Percentiles rank a stretch among this genome's conserved stretches.
phyloP scores from a whole-genome alignment of 1,284 basidiomycete species.

The Melampsora occidentalis region DNA sequence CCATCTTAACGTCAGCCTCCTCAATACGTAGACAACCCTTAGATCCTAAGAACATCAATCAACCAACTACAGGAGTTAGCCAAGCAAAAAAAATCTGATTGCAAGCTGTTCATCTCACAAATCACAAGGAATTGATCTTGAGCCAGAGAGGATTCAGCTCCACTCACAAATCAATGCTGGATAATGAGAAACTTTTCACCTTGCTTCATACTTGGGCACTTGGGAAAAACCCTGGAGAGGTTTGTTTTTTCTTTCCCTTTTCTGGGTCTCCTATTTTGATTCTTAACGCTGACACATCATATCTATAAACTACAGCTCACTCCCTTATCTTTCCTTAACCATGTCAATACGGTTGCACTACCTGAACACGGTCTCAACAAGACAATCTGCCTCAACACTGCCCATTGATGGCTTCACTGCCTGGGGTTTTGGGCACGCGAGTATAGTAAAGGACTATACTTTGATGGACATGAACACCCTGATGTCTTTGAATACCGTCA shows the following conservation, averaged over 20 bases:
- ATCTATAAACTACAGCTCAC: conserved; percentile 6
- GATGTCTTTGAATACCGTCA: not conserved
- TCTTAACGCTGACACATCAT: not conserved
- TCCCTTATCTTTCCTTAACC: conserved; percentile 4
- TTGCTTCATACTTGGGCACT: conserved; percentile 7
- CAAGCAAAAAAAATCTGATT: not conserved
- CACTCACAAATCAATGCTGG: conserved; percentile 11
- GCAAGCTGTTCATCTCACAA: not conserved
- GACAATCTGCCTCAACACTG: not conserved
- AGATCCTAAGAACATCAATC: not conserved
- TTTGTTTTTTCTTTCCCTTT: not conserved
- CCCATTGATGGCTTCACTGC: not conserved
- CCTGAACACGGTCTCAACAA: not conserved
- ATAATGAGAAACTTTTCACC: conserved; percentile 1
- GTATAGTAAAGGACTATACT: conserved; percentile 3
- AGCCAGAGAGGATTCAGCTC: not conserved
- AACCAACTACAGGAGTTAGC: conserved; percentile 9
- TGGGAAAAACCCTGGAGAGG: conserved; percentile 6
- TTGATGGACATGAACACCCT: conserved; percentile 10
- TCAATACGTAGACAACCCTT: not conserved
- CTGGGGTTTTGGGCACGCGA: conserved; percentile 6
- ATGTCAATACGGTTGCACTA: not conserved
- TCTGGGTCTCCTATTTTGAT: not conserved
- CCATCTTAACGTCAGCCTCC: not conserved
- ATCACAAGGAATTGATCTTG: conserved; percentile 6